phyloP scores from a whole-genome alignment of 2,329 filamentous ascomycete species.

The Calonectria pauciramosa region DNA sequence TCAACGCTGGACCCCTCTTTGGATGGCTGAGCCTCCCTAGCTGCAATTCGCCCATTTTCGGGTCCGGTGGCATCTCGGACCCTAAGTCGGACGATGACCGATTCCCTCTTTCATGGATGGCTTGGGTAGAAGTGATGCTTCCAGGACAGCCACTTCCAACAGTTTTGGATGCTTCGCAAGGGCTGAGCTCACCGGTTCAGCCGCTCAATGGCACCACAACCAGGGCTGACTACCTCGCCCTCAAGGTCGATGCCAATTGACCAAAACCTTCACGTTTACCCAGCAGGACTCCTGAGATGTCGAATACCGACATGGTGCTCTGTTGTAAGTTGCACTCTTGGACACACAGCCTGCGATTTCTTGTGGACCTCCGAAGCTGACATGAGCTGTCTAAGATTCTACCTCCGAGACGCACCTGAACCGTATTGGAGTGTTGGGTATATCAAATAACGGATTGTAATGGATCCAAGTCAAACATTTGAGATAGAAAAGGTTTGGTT shows the following conservation, averaged over 20 bases:
- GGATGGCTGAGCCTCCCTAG: not conserved
- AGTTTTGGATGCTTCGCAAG: not conserved
- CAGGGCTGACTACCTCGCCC: not conserved
- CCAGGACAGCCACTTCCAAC: not conserved
- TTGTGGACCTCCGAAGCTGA: not conserved
- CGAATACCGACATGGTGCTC: not conserved
- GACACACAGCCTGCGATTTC: not conserved
- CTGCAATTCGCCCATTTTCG: not conserved
- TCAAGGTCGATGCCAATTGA: not conserved
- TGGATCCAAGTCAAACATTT: not conserved
- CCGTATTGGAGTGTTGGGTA: not conserved
- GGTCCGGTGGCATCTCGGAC: not conserved
- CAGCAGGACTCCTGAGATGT: not conserved
- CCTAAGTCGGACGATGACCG: not conserved
- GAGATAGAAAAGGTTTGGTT: not conserved
- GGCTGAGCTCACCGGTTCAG: not conserved
- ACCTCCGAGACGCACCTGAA: not conserved
- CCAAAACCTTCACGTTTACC: not conserved
- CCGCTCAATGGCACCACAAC: not conserved
- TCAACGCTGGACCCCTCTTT: not conserved
- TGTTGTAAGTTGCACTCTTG: not conserved
- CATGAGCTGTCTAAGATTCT: not conserved
- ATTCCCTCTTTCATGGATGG: not conserved
- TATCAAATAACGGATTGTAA: not conserved
- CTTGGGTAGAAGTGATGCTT: not conserved